phyloP scores from a whole-genome alignment of 495 filamentous ascomycete genomes.

The Xylaria cubensis region DNA sequence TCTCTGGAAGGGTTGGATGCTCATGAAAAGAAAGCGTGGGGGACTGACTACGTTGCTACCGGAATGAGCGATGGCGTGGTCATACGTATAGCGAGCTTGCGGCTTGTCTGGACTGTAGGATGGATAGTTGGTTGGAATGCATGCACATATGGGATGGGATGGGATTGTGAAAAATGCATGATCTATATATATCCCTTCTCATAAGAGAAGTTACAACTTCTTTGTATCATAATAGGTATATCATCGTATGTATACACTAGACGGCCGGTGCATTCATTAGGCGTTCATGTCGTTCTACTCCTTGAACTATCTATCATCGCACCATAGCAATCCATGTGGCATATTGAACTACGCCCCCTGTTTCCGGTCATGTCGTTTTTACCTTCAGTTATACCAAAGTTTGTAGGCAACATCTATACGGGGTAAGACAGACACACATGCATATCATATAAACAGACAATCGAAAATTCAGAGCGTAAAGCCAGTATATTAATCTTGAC shows the following conservation, averaged over 20 bases:
- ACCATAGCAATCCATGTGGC: not conserved
- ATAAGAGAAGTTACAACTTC: not conserved
- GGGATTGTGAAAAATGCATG: not conserved
- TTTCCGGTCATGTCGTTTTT: not conserved
- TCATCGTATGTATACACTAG: conserved; percentile 6
- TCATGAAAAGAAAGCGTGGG: not conserved
- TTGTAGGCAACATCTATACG: not conserved
- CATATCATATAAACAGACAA: not conserved
- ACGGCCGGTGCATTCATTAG: conserved; percentile 16
- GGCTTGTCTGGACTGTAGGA: not conserved
- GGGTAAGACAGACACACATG: not conserved
- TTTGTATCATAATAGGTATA: conserved; percentile 14
- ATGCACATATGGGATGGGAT: not conserved
- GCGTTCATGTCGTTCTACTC: conserved; percentile 6
- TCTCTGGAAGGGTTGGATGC: not conserved
- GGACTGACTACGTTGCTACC: not conserved
- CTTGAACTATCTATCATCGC: not conserved
- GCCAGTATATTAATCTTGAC: conserved; percentile 11
- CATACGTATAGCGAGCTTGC: not conserved
- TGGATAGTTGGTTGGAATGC: not conserved
- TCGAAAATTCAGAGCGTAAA: not conserved
- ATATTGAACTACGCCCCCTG: not conserved
- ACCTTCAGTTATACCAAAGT: not conserved
- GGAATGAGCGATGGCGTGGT: not conserved
- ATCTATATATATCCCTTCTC: not conserved